Evolutionary conservation across 768 basidiomycete species (phyloP), one percentile per base, ranked within the genome.

Genomic region (Pholiota conissans): DNA sequence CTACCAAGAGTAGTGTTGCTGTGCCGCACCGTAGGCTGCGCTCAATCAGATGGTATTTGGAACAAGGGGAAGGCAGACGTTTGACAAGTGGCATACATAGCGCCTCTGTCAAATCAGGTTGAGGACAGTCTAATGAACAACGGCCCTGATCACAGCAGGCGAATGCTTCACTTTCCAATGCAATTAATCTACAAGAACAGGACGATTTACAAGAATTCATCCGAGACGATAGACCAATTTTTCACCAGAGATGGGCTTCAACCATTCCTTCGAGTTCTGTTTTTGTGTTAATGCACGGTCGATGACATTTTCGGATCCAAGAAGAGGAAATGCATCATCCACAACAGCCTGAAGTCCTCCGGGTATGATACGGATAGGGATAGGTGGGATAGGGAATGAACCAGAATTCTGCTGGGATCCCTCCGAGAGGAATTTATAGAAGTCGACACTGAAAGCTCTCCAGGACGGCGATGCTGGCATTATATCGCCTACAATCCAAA

Each of bases 201-300:
- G n/a, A n/a, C n/a, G n/a, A n/a, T n/a, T n/a, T n/a, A n/a, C n/a
- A n/a, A n/a, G n/a, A n/a, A n/a, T n/a, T n/a, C n/a, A n/a, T n/a
- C n/a, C n/a, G n/a, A n/a, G n/a, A n/a, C 52, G 48, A 54, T 73
- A 73, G 3, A 73, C 72, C 39, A 73, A 35, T 57, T 73, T 73
- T 47, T 73, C 73, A 3, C 59, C 73, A 4, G 69, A 72, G 42
- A 74, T 69, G 1, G 68, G 71, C 45, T 46, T 65, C 57, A 73
- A 61, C 66, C 66, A 69, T 0, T 51, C 58, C 13, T 60, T 61
- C 49, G 11, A 56, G n/a, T 20, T 57, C 40, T 52, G 56, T 2
- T 20, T 37, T 16, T 40, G 39, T 14, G 30, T 45, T 29, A 29
- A 6, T 7, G 30, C 46, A 28, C 71, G 64, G 34, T 68, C 69